phyloP scores from a whole-genome alignment of 352 stramenopile genomes.

The Pythium vanterpoolii region DNA sequence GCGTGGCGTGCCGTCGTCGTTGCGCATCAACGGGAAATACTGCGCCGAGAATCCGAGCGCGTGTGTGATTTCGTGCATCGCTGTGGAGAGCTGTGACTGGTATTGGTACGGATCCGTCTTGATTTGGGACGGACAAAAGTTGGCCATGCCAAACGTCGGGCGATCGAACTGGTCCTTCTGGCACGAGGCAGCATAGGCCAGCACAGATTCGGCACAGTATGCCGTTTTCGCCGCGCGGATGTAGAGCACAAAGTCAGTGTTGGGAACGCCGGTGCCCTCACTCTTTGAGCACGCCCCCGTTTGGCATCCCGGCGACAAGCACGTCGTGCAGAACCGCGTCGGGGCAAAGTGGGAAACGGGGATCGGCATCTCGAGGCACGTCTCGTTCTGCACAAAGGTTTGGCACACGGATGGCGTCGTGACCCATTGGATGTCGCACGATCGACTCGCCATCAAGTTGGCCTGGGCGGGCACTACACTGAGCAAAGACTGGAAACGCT shows the following conservation, averaged over 20 bases:
- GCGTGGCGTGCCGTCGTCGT: conserved; percentile 57
- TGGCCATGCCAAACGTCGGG: conserved; percentile 79
- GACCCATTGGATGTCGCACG: conserved; percentile 52
- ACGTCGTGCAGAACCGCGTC: conserved; percentile 42
- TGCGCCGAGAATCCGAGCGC: conserved; percentile 74
- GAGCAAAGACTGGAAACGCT: conserved; percentile 45
- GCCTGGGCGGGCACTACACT: conserved; percentile 62
- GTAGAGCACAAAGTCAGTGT: conserved; percentile 76
- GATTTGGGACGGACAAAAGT: conserved; percentile 77
- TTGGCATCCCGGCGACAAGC: conserved; percentile 34
- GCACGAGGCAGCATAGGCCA: conserved; percentile 78
- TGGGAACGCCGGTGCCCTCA: conserved; percentile 28
- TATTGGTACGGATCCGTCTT: conserved; percentile 51
- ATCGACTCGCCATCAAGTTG: conserved; percentile 56
- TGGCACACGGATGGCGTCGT: conserved; percentile 59
- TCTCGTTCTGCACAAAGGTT: conserved; percentile 44
- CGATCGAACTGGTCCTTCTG: conserved; percentile 85
- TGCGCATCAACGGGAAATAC: conserved; percentile 75
- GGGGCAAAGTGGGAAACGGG: conserved; percentile 56
- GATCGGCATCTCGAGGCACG: conserved; percentile 75
- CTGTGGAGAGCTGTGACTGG: conserved; percentile 58
- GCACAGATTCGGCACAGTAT: conserved; percentile 46
- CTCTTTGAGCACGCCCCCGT: conserved; percentile 39
- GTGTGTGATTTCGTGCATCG: conserved; percentile 82
- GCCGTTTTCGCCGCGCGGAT: conserved; percentile 43